Evolutionary conservation across 768 basidiomycete species (phyloP).

Genomic region (Naematelia aurantialba): DNA sequence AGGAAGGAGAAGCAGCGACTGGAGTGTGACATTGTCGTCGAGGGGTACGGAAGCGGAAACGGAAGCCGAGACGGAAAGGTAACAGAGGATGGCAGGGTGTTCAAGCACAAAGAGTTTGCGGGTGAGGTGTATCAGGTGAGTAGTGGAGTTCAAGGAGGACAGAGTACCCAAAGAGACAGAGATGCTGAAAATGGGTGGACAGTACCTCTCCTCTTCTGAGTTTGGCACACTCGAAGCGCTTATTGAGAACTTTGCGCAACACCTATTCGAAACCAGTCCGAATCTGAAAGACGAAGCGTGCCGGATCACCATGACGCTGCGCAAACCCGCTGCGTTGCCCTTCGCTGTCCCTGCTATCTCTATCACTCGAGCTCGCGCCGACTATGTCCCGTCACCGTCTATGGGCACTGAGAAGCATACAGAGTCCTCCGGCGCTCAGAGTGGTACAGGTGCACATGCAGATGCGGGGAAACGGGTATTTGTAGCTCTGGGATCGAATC

Average conservation of each 20-base stretch:
- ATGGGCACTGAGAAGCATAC: not conserved
- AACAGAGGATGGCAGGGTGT: conserved; percentile 29
- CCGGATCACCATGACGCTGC: conserved; percentile 58
- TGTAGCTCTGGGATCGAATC: conserved; percentile 83
- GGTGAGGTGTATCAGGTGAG: conserved; percentile 51
- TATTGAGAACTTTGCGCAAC: conserved; percentile 58
- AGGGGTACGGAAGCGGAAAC: conserved; percentile 1
- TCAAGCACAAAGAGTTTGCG: conserved; percentile 54
- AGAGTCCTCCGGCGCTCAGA: not conserved
- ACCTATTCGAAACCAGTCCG: conserved; percentile 50
- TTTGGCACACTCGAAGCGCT: conserved; percentile 70
- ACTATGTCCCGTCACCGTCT: conserved; percentile 14
- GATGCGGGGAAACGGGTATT: conserved; percentile 51
- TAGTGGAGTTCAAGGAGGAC: too few relatives aligned
- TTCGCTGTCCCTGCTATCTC: conserved; percentile 68
- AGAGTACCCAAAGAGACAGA: too few relatives aligned
- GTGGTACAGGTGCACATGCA: conserved; percentile 32
- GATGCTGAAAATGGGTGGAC: conserved; percentile 2
- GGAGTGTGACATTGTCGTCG: conserved; percentile 54
- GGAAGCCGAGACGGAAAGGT: too few relatives aligned
- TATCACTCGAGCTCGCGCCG: conserved; percentile 52
- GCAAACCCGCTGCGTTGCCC: conserved; percentile 69
- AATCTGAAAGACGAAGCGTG: conserved; percentile 8
- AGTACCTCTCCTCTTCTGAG: conserved; percentile 57
- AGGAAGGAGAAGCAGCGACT: conserved; percentile 64